Conservation (phyloP, 2,329 filamentous ascomycete species). For the Hypoxylon sp. region DNA sequence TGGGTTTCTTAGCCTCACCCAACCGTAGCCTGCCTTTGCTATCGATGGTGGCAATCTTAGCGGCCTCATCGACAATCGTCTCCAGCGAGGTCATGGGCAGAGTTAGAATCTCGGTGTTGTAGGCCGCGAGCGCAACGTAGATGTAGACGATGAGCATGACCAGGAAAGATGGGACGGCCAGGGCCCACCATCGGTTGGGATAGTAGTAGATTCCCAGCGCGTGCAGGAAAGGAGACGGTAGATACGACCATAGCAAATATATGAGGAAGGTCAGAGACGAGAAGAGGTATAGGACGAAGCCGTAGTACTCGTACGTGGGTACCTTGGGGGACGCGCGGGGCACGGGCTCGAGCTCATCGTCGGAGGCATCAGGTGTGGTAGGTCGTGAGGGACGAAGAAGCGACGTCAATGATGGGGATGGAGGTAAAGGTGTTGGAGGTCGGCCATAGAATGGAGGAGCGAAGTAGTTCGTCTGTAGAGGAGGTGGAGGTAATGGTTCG, state of each 20-base stretch:
- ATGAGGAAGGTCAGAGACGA: slow-evolving; percentile 81
- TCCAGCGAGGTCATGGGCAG: slow-evolving; percentile 81
- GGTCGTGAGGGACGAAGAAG: slow-evolving; percentile 90
- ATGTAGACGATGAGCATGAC: slow-evolving; percentile 91
- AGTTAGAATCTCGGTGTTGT: slow-evolving; percentile 90
- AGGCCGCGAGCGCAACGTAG: slow-evolving; percentile 88
- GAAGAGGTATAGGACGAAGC: slow-evolving; percentile 95
- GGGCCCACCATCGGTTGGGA: slow-evolving; percentile 96
- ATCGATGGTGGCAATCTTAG: slow-evolving; percentile 85
- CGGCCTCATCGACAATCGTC: slow-evolving; percentile 90
- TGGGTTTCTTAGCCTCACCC: slow-evolving; percentile 49
- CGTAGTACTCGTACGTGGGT: slow-evolving; percentile 99
- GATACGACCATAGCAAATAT: slow-evolving; percentile 83
- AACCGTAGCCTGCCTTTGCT: slow-evolving; percentile 64
- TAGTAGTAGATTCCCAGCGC: slow-evolving; percentile 96
- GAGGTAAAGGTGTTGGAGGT: slow-evolving; percentile 92
- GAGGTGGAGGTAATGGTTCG: slow-evolving; percentile 52
- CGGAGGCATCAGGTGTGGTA: slow-evolving; percentile 90
- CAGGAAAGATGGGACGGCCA: slow-evolving; percentile 89
- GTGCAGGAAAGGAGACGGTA: slow-evolving; percentile 90
- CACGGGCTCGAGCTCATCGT: slow-evolving; percentile 81
- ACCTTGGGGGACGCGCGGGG: slow-evolving; percentile 90
- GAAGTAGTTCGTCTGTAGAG: slow-evolving; percentile 64
- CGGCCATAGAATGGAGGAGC: slow-evolving; percentile 95
- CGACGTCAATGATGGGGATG: slow-evolving; percentile 90